These are phyloP conservation scores for Penicillium canariense DNA, from an alignment of 495 filamentous ascomycete species.

Conservation along the genomic window DNA sequence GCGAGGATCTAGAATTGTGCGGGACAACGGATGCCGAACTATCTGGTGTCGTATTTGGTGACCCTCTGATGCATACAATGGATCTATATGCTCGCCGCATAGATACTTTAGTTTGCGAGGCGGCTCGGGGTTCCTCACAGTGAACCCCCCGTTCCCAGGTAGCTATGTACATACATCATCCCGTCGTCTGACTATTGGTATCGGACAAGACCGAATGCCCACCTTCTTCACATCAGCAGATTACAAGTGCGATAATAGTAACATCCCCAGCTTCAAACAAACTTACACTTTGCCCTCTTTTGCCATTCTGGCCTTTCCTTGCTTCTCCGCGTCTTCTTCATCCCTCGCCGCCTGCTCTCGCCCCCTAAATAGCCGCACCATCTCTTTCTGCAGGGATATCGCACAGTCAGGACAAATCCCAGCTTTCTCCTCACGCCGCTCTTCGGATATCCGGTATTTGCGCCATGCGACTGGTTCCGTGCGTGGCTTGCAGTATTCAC, in stretches of 20 bases:
- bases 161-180: too few species aligned
- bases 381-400: not conserved
- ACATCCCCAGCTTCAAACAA: too few species aligned
- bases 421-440: not conserved
- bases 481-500: not conserved
- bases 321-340: not conserved
- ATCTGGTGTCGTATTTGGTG: conserved; percentile 68
- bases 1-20: conserved; percentile 58
- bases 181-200: too few species aligned
- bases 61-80: conserved; percentile 79
- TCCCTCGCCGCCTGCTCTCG: not conserved
- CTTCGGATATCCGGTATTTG: not conserved
- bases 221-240: too few species aligned
- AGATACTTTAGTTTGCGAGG: conserved; percentile 56
- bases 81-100: conserved; percentile 66
- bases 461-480: not conserved
- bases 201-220: too few species aligned
- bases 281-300: too few species aligned
- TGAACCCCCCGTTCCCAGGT: too few species aligned
- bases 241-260: too few species aligned
- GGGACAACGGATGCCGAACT: conserved; percentile 63
- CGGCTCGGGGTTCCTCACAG: too few species aligned
- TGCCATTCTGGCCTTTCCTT: too few species aligned
- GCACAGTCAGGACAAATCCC: conserved; percentile 4
- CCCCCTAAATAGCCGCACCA: not conserved